Evolutionary conservation across 169 alveolate genomes (phyloP).

Genomic region (Cryptosporidium sp.): DNA sequence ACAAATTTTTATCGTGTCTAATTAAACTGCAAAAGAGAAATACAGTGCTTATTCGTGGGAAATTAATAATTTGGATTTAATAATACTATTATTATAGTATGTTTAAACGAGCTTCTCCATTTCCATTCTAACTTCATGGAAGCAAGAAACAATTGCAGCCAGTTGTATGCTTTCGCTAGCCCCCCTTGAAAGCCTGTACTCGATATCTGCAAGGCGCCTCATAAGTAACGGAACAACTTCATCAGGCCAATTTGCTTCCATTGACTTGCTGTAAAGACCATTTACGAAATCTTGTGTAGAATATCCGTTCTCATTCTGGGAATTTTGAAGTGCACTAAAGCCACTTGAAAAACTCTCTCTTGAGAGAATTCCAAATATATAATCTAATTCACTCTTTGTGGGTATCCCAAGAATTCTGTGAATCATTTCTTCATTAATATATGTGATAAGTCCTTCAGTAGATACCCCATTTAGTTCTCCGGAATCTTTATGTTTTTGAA

Average conservation of each 20-base stretch:
- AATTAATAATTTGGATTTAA: not conserved
- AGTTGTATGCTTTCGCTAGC: slow-evolving; percentile 85
- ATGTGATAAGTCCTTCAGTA: slow-evolving; percentile 28
- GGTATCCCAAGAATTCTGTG: slow-evolving; percentile 92
- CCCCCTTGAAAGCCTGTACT: slow-evolving; percentile 87
- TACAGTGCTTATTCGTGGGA: not conserved
- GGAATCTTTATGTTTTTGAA: slow-evolving; percentile 14
- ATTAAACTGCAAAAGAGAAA: not conserved
- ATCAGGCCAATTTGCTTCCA: slow-evolving; percentile 86
- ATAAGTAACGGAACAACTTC: slow-evolving; percentile 84
- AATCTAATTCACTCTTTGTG: slow-evolving; percentile 86
- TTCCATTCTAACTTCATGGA: slow-evolving; percentile 85
- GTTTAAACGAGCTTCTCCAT: slow-evolving; percentile 78
- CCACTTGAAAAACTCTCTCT: slow-evolving; percentile 85
- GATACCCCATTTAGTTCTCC: slow-evolving; percentile 34
- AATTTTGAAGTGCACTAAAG: slow-evolving; percentile 79
- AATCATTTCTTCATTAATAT: slow-evolving; percentile 84
- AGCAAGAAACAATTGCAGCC: slow-evolving; percentile 86
- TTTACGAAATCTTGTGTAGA: slow-evolving; percentile 90
- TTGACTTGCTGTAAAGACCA: slow-evolving; percentile 85
- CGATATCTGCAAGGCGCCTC: slow-evolving; percentile 87
- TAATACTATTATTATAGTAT: not conserved
- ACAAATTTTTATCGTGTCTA: slow-evolving; percentile 9
- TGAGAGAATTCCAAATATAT: slow-evolving; percentile 82
- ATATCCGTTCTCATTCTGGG: slow-evolving; percentile 87